These are phyloP conservation scores for Colletotrichum sp. DNA, from an alignment of 2,329 filamentous ascomycete genomes.

Conservation along the genomic window DNA sequence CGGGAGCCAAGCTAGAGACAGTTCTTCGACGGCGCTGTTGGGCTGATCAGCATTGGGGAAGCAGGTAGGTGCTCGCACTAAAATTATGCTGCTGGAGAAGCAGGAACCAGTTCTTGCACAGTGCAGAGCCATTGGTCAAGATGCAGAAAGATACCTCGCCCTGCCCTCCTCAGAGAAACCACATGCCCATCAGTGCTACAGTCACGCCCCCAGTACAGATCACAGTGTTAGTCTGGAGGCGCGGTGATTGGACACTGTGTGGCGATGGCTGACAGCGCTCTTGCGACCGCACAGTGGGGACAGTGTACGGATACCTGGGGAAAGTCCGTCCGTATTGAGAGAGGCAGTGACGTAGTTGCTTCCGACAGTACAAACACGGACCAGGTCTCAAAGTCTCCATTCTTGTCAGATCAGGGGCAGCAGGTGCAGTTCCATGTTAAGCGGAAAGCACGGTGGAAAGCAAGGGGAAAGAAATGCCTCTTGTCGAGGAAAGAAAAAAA, in stretches of 20 bases:
- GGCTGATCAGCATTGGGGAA: neutral
- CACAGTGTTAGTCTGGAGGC: neutral
- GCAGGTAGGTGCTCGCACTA: neutral
- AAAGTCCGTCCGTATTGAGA: slow-evolving; percentile 5
- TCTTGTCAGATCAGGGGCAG: neutral
- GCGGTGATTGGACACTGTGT: neutral
- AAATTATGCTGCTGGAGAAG: neutral
- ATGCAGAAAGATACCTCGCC: neutral
- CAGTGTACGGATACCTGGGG: slow-evolving; percentile 13
- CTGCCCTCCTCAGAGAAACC: neutral
- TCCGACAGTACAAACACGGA: neutral
- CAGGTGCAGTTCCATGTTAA: neutral
- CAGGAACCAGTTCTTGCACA: neutral
- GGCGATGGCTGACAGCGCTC: neutral
- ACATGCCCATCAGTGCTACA: neutral
- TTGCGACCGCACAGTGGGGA: slow-evolving; percentile 4
- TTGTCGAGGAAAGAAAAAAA: neutral
- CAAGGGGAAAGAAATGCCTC: neutral
- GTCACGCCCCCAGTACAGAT: neutral
- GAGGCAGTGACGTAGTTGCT: slow-evolving; percentile 5
- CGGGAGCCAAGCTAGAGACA: slow-evolving; percentile 6
- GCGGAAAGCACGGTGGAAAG: neutral
- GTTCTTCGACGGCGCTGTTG: slow-evolving; percentile 15
- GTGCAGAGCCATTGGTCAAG: neutral
- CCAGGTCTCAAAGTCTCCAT: neutral